Conservation (phyloP, 805 yeast species). For the Yamadazyma paraphyllophila region DNA sequence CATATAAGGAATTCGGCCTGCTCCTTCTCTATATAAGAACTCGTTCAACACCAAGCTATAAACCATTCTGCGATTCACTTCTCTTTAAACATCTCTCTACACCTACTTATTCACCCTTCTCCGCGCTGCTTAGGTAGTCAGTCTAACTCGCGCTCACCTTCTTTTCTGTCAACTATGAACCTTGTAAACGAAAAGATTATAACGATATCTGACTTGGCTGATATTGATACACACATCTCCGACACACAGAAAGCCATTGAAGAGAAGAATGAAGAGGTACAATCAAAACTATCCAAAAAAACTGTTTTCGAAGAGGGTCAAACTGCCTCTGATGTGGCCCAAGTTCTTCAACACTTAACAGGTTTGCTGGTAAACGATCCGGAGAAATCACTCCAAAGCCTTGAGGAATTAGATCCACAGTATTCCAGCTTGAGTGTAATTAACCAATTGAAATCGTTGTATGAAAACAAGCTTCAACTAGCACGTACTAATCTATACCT, state of each 20-base stretch:
- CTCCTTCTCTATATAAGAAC: too few relatives aligned
- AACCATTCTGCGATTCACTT: not conserved
- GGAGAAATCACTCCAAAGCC: constrained; percentile 5
- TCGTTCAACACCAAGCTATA: too few relatives aligned
- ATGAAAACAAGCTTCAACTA: constrained; percentile 4
- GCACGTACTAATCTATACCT: constrained; percentile 7
- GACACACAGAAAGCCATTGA: constrained; percentile 21
- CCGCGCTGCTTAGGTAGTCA: too few relatives aligned
- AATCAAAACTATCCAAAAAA: constrained; percentile 2
- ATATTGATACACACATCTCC: constrained; percentile 23
- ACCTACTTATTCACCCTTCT: too few relatives aligned
- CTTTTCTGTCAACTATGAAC: constrained; percentile 15
- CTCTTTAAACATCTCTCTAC: constrained; percentile 8
- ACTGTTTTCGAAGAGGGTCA: constrained; percentile 13
- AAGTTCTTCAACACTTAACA: constrained; percentile 4
- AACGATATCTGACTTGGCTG: constrained; percentile 32
- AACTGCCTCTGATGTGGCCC: constrained; percentile 12
- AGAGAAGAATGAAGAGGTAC: constrained; percentile 5
- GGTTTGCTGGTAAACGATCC: not conserved
- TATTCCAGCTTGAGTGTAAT: constrained; percentile 18
- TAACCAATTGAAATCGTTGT: constrained; percentile 11
- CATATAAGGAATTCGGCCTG: too few relatives aligned
- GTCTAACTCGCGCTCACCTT: not conserved
- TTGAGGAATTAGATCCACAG: constrained; percentile 13
- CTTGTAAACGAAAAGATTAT: constrained; percentile 34